These are phyloP conservation scores for Pseudomassariella vexata DNA, from an alignment of 2,329 filamentous ascomycete species.

Conservation along the genomic window DNA sequence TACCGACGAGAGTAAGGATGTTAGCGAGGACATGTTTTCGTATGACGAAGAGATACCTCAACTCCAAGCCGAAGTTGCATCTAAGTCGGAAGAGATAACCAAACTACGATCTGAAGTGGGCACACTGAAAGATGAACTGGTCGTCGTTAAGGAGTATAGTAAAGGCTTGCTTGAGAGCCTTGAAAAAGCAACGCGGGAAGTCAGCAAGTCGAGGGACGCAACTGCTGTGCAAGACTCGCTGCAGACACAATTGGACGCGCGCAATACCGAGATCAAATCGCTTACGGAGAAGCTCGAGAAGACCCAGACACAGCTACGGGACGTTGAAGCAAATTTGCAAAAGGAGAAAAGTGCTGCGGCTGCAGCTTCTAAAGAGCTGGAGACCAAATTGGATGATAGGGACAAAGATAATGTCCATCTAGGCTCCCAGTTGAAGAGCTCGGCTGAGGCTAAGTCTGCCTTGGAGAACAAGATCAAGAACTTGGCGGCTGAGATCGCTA, in stretches of 20 bases:
- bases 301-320: slow-evolving; percentile 37
- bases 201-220: slow-evolving; percentile 42
- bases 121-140: slow-evolving; percentile 63
- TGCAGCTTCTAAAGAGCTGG: slow-evolving; percentile 16
- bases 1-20: slow-evolving; percentile 27
- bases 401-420: slow-evolving; percentile 16
- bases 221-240: slow-evolving; percentile 35
- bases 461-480: slow-evolving; percentile 34
- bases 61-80: slow-evolving; percentile 67
- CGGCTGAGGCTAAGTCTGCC: slow-evolving; percentile 26
- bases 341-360: slow-evolving; percentile 17
- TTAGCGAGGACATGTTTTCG: slow-evolving; percentile 76
- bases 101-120: slow-evolving; percentile 65
- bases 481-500: slow-evolving; percentile 38
- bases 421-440: slow-evolving; percentile 30
- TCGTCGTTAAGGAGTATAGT: slow-evolving; percentile 64
- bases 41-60: slow-evolving; percentile 83
- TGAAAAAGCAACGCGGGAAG: slow-evolving; percentile 60
- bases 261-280: slow-evolving; percentile 40
- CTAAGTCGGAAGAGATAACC: slow-evolving; percentile 65
- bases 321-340: slow-evolving; percentile 32
- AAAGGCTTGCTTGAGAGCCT: slow-evolving; percentile 52
- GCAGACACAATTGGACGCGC: slow-evolving; percentile 43
- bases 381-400: slow-evolving; percentile 20
- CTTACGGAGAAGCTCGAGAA: slow-evolving; percentile 43